These are phyloP conservation scores for Arachis hypogaea DNA, from an alignment of 306 rosid genomes.

Conservation along the genomic window DNA sequence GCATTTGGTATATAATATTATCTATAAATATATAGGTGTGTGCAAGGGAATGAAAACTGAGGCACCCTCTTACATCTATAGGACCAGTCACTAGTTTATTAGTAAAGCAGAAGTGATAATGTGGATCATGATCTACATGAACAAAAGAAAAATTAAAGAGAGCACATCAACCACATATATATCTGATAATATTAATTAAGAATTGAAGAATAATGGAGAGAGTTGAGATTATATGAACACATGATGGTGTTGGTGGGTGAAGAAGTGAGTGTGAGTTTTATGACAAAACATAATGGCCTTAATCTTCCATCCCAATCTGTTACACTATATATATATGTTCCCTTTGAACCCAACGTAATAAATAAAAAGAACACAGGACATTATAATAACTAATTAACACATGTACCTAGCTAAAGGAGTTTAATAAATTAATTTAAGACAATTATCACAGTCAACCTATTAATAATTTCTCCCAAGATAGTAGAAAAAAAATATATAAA, in stretches of 20 bases:
- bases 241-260: background rate
- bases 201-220: slow-evolving; percentile 24
- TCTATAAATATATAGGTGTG: too few relatives aligned
- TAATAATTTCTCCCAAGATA: slow-evolving; percentile 30
- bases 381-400: slow-evolving; percentile 22
- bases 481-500: background rate
- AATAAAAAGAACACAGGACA: background rate
- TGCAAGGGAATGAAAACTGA: too few relatives aligned
- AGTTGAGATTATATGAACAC: slow-evolving; percentile 30
- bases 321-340: slow-evolving; percentile 33
- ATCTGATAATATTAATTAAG: background rate
- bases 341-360: slow-evolving; percentile 40
- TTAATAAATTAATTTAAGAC: slow-evolving; percentile 1
- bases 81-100: background rate
- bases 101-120: background rate
- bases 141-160: slow-evolving; percentile 3
- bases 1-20: background rate
- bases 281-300: slow-evolving; percentile 28
- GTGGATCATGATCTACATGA: background rate
- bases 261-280: background rate
- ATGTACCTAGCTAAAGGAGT: slow-evolving; percentile 44
- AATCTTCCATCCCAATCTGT: slow-evolving; percentile 39
- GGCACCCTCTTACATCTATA: background rate
- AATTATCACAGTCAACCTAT: slow-evolving; percentile 38
- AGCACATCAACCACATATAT: background rate